Evolutionary conservation across 202 grass and related monocot species (phyloP), one percentile per base, ranked within the genome.

Genomic region (Carex sylvatica): DNA sequence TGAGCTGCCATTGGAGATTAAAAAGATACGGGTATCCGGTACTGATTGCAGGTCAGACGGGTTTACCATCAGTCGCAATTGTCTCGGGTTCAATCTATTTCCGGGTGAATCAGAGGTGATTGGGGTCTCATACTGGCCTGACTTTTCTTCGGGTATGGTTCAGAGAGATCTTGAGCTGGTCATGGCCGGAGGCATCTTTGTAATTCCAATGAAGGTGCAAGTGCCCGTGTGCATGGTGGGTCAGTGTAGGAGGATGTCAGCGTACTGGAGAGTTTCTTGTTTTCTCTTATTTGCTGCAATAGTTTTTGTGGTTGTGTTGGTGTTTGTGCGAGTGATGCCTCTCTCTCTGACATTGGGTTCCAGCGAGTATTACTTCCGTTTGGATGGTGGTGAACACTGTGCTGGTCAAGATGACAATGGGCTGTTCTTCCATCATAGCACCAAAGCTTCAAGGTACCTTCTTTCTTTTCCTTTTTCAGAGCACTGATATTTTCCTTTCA

Each of bases 141-240:
- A 95, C 28, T 95, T 95, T 59, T 88, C 84, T 81, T 87, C 89
- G 74, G 84, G 83, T 82, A 90, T 89, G 75, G 91, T 98, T 60
- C 87, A 93, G 74, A 91, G 95, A 82, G 92, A 95, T 81, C 91
- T 98, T 84, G 92, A 98, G 89, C 79, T 98, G 74, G 86, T 82
- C 74, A 90, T 91, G 82, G 73, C 86, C 65, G 91, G 90, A 61
- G 95, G 92, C 42, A 93, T 98, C 36, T 92, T 95, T 82, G 74
- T 89, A 24, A 88, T 93, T 73, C 95, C 95, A 61, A 95, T 98
- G 95, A 93, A 84, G 20, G 95, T 91, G 82, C 92, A 72, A 36
- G 44, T 98, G 79, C 91, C 96, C 3, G 71, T 85, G 3, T 84
- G 81, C 81, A 91, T 96, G 91, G 83, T 96, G 81, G 86, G 87